Percentiles rank a stretch among this genome's conserved stretches.
These are phyloP conservation scores for Noccaea bulbosa DNA, from an alignment of 345 rosid species.

Conservation along the genomic window DNA sequence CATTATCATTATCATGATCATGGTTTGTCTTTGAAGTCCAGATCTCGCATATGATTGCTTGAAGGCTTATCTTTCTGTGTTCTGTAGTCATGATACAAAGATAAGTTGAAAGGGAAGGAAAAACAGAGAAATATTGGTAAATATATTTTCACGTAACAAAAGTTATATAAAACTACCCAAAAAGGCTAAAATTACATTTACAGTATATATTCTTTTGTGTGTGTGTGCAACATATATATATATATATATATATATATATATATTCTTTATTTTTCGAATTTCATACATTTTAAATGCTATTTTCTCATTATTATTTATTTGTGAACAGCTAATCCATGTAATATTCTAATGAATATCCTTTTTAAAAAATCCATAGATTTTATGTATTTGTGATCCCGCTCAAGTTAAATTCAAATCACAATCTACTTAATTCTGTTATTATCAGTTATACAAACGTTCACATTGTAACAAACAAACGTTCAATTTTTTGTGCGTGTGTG, in stretches of 20 bases:
- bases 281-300: background rate
- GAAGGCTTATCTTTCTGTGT: background rate
- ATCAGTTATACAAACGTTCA: background rate
- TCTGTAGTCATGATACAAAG: slow-evolving; percentile 3
- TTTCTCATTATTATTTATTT: background rate
- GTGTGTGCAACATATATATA: too few species aligned
- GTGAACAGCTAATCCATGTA: background rate
- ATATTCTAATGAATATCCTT: background rate
- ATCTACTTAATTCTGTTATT: background rate
- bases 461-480: background rate
- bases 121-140: background rate
- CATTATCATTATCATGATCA: background rate
- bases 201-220: too few species aligned
- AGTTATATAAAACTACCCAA: background rate
- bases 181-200: background rate
- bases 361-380: too few species aligned
- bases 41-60: background rate
- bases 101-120: background rate
- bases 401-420: background rate
- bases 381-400: background rate
- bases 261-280: background rate
- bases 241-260: too few species aligned
- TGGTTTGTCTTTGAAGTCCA: background rate
- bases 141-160: background rate
- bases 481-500: background rate